Base-by-base conservation (phyloP, 768 basidiomycete genomes). In the Gymnopilus dilepis region DNA sequence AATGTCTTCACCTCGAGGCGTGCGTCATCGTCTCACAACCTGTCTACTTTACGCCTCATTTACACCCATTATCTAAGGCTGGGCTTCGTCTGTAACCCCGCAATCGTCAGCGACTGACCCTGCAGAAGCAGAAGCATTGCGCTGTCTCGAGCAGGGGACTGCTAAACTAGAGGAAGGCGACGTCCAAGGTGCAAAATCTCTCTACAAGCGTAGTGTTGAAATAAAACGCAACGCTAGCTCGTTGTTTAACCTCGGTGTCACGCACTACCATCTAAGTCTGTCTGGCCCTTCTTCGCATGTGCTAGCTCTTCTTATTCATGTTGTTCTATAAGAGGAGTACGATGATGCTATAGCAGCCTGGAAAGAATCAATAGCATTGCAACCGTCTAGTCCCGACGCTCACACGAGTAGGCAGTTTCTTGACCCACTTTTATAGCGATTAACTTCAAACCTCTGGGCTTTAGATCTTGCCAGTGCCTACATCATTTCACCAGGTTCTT, bases 401-500 rank as follows among this genome's bases (percentile, higher is more conserved):
- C 94, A 95, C 76, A 94, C 91, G 37, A 95, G 94, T 94, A 73
- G 63, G 86, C 79, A 50, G 67, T 65, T 47, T 68, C 59, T 61
- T 63, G 30, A 57, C 60, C 26, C 57, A 38, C 22, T 33, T 56
- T 19, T 38, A 22, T 31, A 50, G 15, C n/a, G 7, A 37, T 15
- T 24, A 9, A 17, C 41, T n/a, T 34, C 48, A 26, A 54, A 28
- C 2, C 47, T 40, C 17, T 51, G 7, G 47, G 22, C 26, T 57
- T 28, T 69, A 95, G 92, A 95, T 78, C 80, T 95, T 50, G 93
- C 94, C 55, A 94, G 91, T 73, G 93, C 93, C 68, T 95, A 94
- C 77, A 90, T 95, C 70, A 87, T 93, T 70, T 91, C 91, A 51
- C 79, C 79, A 72, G 76, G 80, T 74, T 68, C 33, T 56, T 56